These are phyloP conservation scores for Thelonectria discophora DNA, from an alignment of 2,329 filamentous ascomycete genomes.

Conservation along the genomic window DNA sequence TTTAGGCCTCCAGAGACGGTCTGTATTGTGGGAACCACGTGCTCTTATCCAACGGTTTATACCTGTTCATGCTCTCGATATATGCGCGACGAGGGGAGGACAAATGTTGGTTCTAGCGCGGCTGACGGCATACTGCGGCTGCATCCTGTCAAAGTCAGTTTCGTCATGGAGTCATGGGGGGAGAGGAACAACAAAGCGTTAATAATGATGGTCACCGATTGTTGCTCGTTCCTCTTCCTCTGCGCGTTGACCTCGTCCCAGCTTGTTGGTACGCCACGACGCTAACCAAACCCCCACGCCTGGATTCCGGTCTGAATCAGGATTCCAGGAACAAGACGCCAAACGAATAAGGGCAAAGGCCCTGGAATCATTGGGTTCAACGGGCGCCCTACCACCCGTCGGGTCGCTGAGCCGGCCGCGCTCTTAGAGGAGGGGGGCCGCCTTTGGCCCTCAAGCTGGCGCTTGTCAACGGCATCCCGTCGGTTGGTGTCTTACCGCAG, in stretches of 20 bases:
- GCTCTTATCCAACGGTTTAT: constrained; percentile 18
- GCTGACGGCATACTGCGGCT: background rate
- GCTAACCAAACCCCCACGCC: background rate
- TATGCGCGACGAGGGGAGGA: background rate
- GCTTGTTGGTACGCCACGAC: background rate
- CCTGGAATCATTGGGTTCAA: background rate
- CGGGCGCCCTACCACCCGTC: background rate
- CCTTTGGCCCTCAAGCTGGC: constrained; percentile 2
- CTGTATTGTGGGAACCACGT: constrained; percentile 9
- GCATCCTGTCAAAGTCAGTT: background rate
- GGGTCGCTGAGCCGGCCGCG: constrained; percentile 1
- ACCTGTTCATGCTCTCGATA: constrained; percentile 1
- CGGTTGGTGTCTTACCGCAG: constrained; percentile 4
- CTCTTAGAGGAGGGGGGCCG: background rate
- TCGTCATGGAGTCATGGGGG: background rate
- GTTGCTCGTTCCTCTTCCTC: background rate
- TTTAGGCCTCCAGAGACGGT: background rate
- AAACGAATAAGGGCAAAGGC: background rate
- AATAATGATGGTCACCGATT: background rate
- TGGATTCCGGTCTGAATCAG: background rate
- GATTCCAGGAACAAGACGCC: background rate
- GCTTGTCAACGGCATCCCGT: constrained; percentile 21
- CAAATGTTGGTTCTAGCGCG: background rate
- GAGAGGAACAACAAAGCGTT: background rate
- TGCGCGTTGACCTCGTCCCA: background rate